Percentiles rank a stretch among this genome's conserved stretches.
Conservation (phyloP, 2,329 filamentous ascomycete species). For the Hymenoscyphus occultus region DNA sequence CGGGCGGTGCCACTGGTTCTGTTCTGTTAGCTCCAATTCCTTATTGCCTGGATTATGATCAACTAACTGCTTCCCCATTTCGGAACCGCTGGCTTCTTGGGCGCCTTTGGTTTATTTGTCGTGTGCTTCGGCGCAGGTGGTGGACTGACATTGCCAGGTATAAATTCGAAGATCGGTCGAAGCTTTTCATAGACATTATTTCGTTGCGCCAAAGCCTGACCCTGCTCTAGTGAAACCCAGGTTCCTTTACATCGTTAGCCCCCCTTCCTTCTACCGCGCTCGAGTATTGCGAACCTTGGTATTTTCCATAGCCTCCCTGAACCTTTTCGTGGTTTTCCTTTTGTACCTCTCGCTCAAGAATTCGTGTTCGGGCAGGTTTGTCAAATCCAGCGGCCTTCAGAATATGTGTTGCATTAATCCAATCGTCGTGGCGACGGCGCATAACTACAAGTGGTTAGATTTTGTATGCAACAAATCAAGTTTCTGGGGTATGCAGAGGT, state of each 20-base stretch:
- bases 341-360: conserved; percentile 93
- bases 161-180: conserved; percentile 83
- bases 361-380: conserved; percentile 91
- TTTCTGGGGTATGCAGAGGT: no score
- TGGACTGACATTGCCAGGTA: conserved; percentile 79
- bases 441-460: conserved; percentile 53
- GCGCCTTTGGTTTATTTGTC: conserved; percentile 78
- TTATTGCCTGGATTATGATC: conserved; percentile 14
- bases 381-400: conserved; percentile 96
- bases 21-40: conserved; percentile 28
- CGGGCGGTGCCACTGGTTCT: conserved; percentile 41
- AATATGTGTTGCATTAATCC: conserved; percentile 99
- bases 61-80: conserved; percentile 52
- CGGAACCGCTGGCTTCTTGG: conserved; percentile 63
- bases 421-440: conserved; percentile 88
- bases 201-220: conserved; percentile 76
- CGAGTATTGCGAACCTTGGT: conserved; percentile 64
- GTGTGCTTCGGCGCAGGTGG: conserved; percentile 92
- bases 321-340: conserved; percentile 97
- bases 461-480: background rate
- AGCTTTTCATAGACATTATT: conserved; percentile 85
- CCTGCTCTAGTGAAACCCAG: conserved; percentile 87
- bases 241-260: conserved; percentile 59
- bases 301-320: conserved; percentile 97
- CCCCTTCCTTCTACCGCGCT: background rate